Conservation (phyloP, 78 protist species). For the Polysphondylium violaceum region DNA sequence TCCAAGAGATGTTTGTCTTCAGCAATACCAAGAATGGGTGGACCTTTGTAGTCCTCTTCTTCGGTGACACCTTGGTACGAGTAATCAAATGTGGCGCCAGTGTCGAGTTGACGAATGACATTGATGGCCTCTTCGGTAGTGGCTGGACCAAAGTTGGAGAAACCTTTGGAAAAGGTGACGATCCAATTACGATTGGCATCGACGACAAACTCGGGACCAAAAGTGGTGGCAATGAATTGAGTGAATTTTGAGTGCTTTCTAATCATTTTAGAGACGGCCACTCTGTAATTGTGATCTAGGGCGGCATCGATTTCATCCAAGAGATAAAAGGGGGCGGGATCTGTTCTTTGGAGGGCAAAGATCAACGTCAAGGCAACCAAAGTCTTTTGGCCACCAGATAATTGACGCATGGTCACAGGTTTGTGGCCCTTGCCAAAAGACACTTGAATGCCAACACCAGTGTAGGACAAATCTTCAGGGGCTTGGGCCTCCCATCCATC, state of each 20-base stretch:
- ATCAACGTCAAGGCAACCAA: conserved; percentile 98
- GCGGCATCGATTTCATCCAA: conserved; percentile 99
- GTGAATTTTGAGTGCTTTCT: conserved; percentile 55
- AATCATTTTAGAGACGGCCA: conserved; percentile 92
- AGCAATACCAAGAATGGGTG: conserved; percentile 9
- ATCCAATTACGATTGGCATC: conserved; percentile 81
- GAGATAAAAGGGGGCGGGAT: conserved; percentile 99
- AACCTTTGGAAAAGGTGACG: conserved; percentile 49
- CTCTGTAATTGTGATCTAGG: conserved; percentile 93
- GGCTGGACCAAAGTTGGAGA: conserved; percentile 26
- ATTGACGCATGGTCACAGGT: conserved; percentile 40
- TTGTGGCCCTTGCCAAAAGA: conserved; percentile 71
- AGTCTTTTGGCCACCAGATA: conserved; percentile 94
- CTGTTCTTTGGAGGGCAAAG: conserved; percentile 99
- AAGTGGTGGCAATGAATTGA: conserved; percentile 83
- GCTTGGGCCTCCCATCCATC: conserved; percentile 16
- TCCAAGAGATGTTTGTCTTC: conserved; percentile 31
- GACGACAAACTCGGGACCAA: conserved; percentile 84
- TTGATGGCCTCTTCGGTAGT: conserved; percentile 25
- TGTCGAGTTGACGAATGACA: conserved; percentile 45
- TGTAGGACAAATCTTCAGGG: conserved; percentile 17
- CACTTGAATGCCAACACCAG: conserved; percentile 87
- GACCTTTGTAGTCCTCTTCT: conserved; percentile 16
- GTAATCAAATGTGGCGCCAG: conserved; percentile 18
- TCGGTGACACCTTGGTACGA: conserved; percentile 46